A percentile compares a stretch with the other conserved stretches of the same genome.
phyloP scores from a whole-genome alignment of 805 yeast species.

The Cyberlindnera mississippiensis region DNA sequence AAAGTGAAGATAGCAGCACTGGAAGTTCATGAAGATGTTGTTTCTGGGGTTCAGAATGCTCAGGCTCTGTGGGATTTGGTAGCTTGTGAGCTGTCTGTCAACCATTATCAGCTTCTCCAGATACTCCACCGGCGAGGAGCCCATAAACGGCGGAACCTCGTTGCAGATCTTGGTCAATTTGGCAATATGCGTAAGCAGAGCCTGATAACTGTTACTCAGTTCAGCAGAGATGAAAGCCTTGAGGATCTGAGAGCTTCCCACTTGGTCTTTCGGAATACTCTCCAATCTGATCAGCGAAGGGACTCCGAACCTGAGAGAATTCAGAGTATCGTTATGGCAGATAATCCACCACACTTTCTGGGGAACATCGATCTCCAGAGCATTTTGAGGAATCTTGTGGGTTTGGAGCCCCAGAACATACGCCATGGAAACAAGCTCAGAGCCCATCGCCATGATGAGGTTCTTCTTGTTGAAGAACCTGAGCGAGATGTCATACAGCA shows the following conservation, averaged over 20 bases:
- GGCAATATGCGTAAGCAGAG: conserved; percentile 20
- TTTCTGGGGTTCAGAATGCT: conserved; percentile 17
- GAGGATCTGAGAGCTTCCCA: conserved; percentile 18
- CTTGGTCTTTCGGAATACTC: conserved; percentile 5
- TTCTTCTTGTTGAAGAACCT: conserved; percentile 17
- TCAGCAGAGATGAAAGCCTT: conserved; percentile 26
- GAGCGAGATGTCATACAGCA: conserved; percentile 17
- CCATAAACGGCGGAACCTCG: conserved; percentile 15
- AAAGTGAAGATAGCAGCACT: conserved; percentile 18
- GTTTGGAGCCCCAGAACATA: conserved; percentile 21
- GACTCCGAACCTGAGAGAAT: conserved; percentile 14
- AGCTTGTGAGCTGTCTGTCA: conserved; percentile 20
- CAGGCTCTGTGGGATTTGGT: conserved; percentile 15
- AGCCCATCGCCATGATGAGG: conserved; percentile 17
- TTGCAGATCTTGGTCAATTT: conserved; percentile 21
- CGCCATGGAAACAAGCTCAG: conserved; percentile 24
- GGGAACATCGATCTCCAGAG: conserved; percentile 17
- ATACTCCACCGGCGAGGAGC: conserved; percentile 13
- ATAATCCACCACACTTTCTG: conserved; percentile 24
- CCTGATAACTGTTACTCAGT: conserved; percentile 13
- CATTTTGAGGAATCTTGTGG: conserved; percentile 18
- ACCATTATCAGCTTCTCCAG: conserved; percentile 19
- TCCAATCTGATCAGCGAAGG: conserved; percentile 21
- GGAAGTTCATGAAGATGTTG: conserved; percentile 16
- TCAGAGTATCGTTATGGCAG: conserved; percentile 20